Evolutionary conservation across 2,329 filamentous ascomycete species (phyloP).

Genomic region (Neoascochyta sp.): DNA sequence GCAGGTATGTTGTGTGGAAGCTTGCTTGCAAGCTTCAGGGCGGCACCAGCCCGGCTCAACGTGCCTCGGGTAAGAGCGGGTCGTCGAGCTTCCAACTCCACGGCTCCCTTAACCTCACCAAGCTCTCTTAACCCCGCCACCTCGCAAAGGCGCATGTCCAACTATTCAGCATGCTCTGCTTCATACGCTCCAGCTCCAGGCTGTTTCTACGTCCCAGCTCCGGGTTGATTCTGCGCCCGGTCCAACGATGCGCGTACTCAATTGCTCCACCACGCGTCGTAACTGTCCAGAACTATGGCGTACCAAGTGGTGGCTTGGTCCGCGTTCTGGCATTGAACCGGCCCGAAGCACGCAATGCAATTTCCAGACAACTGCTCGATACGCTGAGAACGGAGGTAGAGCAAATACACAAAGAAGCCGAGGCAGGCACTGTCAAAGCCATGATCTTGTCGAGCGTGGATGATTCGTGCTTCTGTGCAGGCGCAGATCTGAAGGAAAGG

Average conservation of each 20-base stretch:
- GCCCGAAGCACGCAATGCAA: slow-evolving; percentile 81
- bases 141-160: not conserved
- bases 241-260: slow-evolving; percentile 38
- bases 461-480: slow-evolving; percentile 88
- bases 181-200: slow-evolving; percentile 17
- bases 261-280: slow-evolving; percentile 54
- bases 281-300: slow-evolving; percentile 70
- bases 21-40: no score
- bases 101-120: not conserved
- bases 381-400: slow-evolving; percentile 70
- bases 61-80: no score
- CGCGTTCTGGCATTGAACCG: slow-evolving; percentile 84
- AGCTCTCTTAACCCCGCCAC: not conserved
- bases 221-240: slow-evolving; percentile 18
- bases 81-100: not conserved
- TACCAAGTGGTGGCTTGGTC: slow-evolving; percentile 77
- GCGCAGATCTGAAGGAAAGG: slow-evolving; percentile 90
- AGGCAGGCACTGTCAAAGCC: slow-evolving; percentile 64
- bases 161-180: slow-evolving; percentile 21
- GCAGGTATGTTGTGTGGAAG: no score
- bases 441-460: slow-evolving; percentile 79
- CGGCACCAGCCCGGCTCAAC: no score
- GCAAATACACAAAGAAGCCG: slow-evolving; percentile 60
- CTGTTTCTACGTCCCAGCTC: slow-evolving; percentile 16
- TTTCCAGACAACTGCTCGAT: slow-evolving; percentile 73